A percentile compares a stretch with the other conserved stretches of the same genome.
These are phyloP conservation scores for Ceratobasidium sp. DNA, from an alignment of 1,284 basidiomycete species.

Conservation along the genomic window DNA sequence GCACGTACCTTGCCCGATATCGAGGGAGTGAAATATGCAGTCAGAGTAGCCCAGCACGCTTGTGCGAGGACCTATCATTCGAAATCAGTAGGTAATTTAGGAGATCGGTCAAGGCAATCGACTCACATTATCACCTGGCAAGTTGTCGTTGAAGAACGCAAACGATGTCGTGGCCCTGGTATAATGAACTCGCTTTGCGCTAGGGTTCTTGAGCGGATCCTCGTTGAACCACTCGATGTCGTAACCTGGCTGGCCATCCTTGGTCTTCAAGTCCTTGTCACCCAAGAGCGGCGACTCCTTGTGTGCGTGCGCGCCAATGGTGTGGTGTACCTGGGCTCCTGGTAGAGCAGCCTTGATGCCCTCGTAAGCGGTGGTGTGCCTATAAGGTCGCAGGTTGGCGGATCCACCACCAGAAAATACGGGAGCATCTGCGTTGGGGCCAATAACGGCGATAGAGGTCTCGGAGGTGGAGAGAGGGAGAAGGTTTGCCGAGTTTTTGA, in stretches of 20 bases:
- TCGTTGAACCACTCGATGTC: constrained; percentile 58
- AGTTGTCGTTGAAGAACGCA: constrained; percentile 48
- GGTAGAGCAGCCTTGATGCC: constrained; percentile 56
- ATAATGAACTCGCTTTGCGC: constrained; percentile 45
- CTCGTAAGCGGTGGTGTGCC: constrained; percentile 55
- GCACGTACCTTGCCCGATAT: constrained; percentile 38
- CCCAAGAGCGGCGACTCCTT: constrained; percentile 41
- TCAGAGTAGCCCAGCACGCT: constrained; percentile 38
- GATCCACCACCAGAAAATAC: constrained; percentile 63
- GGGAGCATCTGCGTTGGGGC: constrained; percentile 61
- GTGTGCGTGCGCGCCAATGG: constrained; percentile 47
- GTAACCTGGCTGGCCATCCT: constrained; percentile 49
- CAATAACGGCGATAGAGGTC: constrained; percentile 62
- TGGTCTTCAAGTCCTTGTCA: constrained; percentile 46
- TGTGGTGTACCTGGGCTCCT: constrained; percentile 43
- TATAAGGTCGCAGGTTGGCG: constrained; percentile 58
- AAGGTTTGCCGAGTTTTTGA: constrained; percentile 57
- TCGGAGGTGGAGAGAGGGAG: constrained; percentile 51
- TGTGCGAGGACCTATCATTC: constrained; percentile 25
- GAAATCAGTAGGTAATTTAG: constrained; percentile 38
- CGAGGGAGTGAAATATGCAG: constrained; percentile 54
- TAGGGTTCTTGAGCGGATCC: constrained; percentile 49
- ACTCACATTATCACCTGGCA: constrained; percentile 24
- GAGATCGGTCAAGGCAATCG: constrained; percentile 51
- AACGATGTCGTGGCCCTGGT: constrained; percentile 50